Evolutionary conservation across 129 eudicot species (phyloP), one percentile per base, ranked within the genome.

Genomic region (Chrysanthemum makinoi): DNA sequence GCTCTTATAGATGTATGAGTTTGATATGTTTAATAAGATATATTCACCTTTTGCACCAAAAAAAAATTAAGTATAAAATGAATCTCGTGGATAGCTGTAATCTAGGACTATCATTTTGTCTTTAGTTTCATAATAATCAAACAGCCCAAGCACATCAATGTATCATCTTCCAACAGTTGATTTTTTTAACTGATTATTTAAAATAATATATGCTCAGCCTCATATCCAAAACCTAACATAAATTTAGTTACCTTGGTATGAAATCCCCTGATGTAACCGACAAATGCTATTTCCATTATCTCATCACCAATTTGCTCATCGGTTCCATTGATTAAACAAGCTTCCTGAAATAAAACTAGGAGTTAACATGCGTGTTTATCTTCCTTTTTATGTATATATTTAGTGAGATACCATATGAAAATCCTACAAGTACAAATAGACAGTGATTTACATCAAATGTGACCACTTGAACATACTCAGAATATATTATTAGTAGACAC

Each of bases 221-320:
- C 43, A 33, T 33, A 33, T 33, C 43, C 43, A 33, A 33, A 30
- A 3, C 35, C 35, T 30, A 30, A 30, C 39, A 30, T 30, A 30
- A 30, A 51, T 24, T 28, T 43, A 15, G n/a, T 80, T 86, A 89
- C 96, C 96, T 77, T 72, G 59, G 69, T 56, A 65, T 33, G 16
- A 56, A 84, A 77, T 80, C 85, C 86, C 73, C 87, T 82, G 62
- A 87, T 82, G 83, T 84, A 89, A 71, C 96, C 96, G 43, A 87
- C 88, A 43, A 89, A 77, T 80, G 77, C 44, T 24, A 84, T 63
- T 69, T 89, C 74, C 76, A 84, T 78, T 56, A 39, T 53, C 56
- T 77, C 52, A 66, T 80, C 84, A 65, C 64, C 30, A 30, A 39
- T 76, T 70, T 61, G 47, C 55, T 66, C 83, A 54, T 54, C 57